A percentile compares a stretch with the other conserved stretches of the same genome.
Conservation (phyloP, 805 yeast genomes). For the Brettanomyces bruxellensis region DNA sequence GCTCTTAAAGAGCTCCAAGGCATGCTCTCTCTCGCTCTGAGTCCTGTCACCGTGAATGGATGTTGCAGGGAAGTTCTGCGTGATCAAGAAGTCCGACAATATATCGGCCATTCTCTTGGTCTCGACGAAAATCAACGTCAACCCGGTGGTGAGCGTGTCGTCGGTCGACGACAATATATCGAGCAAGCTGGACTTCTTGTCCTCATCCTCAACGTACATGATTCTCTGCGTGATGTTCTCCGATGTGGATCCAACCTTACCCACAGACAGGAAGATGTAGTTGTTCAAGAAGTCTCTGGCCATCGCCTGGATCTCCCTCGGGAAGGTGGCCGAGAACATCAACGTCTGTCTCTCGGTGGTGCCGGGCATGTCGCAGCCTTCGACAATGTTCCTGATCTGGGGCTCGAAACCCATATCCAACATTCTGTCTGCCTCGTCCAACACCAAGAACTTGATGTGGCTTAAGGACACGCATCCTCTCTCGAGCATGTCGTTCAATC, state of each 20-base stretch:
- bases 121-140: conserved; percentile 93
- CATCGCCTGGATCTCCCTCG: conserved; percentile 91
- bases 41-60: conserved; percentile 99
- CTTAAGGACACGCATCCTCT: conserved; percentile 87
- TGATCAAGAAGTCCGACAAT: conserved; percentile 83
- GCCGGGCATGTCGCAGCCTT: conserved; percentile 96
- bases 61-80: conserved; percentile 90
- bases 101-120: conserved; percentile 98
- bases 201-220: conserved; percentile 84
- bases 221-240: conserved; percentile 96
- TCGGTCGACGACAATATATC: conserved; percentile 75
- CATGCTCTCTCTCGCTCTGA: conserved; percentile 96
- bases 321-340: conserved; percentile 99
- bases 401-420: conserved; percentile 99
- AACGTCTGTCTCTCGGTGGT: conserved; percentile 89
- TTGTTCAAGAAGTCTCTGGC: conserved; percentile 96
- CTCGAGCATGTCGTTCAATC: conserved; percentile 90
- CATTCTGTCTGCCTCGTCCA: conserved; percentile 99
- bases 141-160: conserved; percentile 48
- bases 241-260: conserved; percentile 98
- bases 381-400: conserved; percentile 96
- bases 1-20: conserved; percentile 84
- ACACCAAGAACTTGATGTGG: conserved; percentile 86
- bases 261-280: conserved; percentile 92
- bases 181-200: conserved; percentile 82